Evolutionary conservation across 1,139 yeast species (phyloP).

Genomic region (Debaryomycetaceae sp.): DNA sequence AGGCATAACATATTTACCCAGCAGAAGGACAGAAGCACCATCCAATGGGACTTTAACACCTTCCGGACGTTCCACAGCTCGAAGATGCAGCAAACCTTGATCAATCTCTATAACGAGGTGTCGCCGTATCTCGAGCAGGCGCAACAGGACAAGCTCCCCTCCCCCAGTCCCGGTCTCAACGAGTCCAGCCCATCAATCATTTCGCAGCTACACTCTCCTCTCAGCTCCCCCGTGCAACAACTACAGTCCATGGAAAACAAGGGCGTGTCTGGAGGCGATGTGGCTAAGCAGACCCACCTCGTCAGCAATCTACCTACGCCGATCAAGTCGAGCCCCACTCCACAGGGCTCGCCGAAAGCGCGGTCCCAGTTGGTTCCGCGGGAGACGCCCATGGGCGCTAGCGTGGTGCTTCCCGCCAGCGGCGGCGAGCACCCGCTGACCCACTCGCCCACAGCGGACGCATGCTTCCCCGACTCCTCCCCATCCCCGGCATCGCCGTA

Average conservation of each 20-base stretch:
- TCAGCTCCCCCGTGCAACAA: not conserved
- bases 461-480: not conserved
- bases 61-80: conserved; percentile 6
- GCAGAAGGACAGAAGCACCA: conserved; percentile 1
- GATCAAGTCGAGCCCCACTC: not conserved
- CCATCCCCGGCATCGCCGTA: not conserved
- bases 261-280: not conserved
- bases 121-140: conserved; percentile 1
- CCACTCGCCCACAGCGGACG: conserved; percentile 1
- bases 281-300: not conserved
- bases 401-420: no score
- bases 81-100: conserved; percentile 5
- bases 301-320: not conserved
- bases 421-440: conserved; percentile 3
- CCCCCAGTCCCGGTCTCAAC: not conserved
- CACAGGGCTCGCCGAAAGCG: not conserved
- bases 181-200: conserved; percentile 2
- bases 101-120: conserved; percentile 2
- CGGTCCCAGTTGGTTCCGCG: not conserved
- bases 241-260: not conserved
- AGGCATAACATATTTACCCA: conserved; percentile 5
- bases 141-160: not conserved
- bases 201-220: conserved; percentile 1
- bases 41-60: conserved; percentile 21
- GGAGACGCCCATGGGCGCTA: no score